A percentile compares a stretch with the other conserved stretches of the same genome.
Conservation (phyloP, 148 eudicot species). For the Pharnaceum exiguum region DNA sequence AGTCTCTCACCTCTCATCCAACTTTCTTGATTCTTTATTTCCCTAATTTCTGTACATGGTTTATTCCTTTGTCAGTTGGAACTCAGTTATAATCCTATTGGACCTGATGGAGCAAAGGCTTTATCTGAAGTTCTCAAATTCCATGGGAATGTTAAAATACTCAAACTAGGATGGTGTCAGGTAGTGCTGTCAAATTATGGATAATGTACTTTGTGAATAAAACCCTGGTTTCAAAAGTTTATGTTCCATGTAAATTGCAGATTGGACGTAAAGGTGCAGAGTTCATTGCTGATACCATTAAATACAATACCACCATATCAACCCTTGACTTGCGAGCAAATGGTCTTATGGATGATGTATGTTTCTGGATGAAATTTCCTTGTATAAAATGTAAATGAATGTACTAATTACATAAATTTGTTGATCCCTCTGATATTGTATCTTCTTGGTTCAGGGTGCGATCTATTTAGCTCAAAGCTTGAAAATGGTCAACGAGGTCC, state of each 20-base stretch:
- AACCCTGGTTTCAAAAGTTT: not conserved
- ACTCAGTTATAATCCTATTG: conserved; percentile 85
- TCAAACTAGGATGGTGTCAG: conserved; percentile 97
- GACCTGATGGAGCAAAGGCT: conserved; percentile 94
- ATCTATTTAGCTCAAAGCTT: conserved; percentile 77
- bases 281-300: conserved; percentile 71
- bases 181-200: conserved; percentile 27
- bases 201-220: not conserved
- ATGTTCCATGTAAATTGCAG: conserved; percentile 33
- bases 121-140: conserved; percentile 88
- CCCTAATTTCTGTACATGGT: conserved; percentile 1
- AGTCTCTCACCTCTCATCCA: conserved; percentile 8
- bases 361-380: conserved; percentile 16
- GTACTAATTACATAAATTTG: too few relatives aligned
- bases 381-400: too few relatives aligned
- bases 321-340: conserved; percentile 84
- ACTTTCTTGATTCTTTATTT: not conserved
- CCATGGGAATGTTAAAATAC: conserved; percentile 73
- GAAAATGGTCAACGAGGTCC: conserved; percentile 83
- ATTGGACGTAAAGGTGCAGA: conserved; percentile 84
- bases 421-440: not conserved
- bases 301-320: conserved; percentile 75
- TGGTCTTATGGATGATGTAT: conserved; percentile 86
- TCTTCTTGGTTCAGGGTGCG: conserved; percentile 58
- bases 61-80: conserved; percentile 49